These are phyloP conservation scores for Leishmania mexicana DNA, from an alignment of 208 protist species.

Conservation along the genomic window DNA sequence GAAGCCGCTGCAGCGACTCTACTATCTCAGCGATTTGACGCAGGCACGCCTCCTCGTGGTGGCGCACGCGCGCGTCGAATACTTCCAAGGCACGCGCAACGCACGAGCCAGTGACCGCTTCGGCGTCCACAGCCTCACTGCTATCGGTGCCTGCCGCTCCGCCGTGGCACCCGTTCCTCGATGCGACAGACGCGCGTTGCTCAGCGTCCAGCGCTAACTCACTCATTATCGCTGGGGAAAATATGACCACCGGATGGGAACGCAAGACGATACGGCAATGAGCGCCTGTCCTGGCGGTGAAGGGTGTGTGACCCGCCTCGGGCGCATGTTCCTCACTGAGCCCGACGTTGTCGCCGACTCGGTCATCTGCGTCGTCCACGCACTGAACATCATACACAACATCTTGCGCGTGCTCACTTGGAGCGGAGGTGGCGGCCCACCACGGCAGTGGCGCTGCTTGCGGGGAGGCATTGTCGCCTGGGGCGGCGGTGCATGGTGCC, in stretches of 20 bases:
- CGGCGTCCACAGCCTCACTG: not conserved
- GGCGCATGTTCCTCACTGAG: not conserved
- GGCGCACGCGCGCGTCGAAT: slow-evolving; percentile 9
- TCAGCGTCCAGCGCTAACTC: slow-evolving; percentile 18
- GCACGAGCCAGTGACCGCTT: slow-evolving; percentile 3
- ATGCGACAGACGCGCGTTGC: not conserved
- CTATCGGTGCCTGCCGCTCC: not conserved
- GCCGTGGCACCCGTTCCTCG: not conserved
- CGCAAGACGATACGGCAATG: slow-evolving; percentile 14
- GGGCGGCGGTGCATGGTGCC: not conserved
- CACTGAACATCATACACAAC: slow-evolving; percentile 5
- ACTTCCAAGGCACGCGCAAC: slow-evolving; percentile 2
- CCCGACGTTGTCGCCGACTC: not conserved
- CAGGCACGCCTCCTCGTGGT: slow-evolving; percentile 16
- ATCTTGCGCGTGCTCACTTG: not conserved
- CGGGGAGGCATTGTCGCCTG: not conserved
- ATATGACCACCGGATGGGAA: slow-evolving; percentile 11
- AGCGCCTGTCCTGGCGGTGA: not conserved
- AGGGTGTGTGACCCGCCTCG: not conserved
- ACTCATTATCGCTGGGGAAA: not conserved
- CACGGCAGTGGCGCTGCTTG: slow-evolving; percentile 9
- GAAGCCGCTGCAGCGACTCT: slow-evolving; percentile 1
- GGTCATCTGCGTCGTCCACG: not conserved
- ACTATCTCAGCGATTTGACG: not conserved
- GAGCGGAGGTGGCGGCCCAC: not conserved